These are phyloP conservation scores for Symbiodinium pilosum DNA, from an alignment of 73 alveolate genomes.

Conservation along the genomic window DNA sequence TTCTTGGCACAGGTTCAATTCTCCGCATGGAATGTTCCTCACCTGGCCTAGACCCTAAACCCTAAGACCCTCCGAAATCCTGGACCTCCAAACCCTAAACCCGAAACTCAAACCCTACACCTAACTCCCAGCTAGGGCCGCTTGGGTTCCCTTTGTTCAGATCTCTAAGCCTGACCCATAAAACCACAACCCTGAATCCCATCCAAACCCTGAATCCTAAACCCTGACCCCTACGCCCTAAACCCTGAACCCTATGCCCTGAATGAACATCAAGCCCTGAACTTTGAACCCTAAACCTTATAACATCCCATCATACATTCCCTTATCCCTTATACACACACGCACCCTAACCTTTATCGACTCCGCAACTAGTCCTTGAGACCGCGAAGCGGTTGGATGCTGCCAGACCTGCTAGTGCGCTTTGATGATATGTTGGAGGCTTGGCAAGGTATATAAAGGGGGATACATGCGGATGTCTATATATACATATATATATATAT, in stretches of 20 bases:
- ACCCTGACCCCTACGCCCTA: background rate
- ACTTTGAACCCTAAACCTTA: too few species aligned
- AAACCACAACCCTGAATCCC: too few species aligned
- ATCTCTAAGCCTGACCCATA: too few species aligned
- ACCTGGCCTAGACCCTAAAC: background rate
- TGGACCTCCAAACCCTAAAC: background rate
- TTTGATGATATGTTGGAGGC: background rate
- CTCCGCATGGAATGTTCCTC: too few species aligned
- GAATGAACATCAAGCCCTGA: too few species aligned
- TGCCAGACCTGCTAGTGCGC: slow-evolving; percentile 19
- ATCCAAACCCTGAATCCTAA: background rate
- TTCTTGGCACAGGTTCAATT: too few species aligned
- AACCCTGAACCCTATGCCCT: background rate
- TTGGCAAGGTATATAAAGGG: background rate
- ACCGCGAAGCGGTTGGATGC: slow-evolving; percentile 61
- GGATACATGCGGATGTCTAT: background rate
- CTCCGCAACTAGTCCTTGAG: slow-evolving; percentile 2
- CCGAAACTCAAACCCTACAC: background rate
- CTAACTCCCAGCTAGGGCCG: too few species aligned
- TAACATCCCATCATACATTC: too few species aligned
- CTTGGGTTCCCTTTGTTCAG: too few species aligned
- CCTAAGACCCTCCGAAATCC: background rate
- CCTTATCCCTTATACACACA: too few species aligned
- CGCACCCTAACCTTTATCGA: background rate
- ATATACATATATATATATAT: background rate